phyloP scores from a whole-genome alignment of 225 moss, liverwort and hornwort genomes.

The Marchantia paleacea region DNA sequence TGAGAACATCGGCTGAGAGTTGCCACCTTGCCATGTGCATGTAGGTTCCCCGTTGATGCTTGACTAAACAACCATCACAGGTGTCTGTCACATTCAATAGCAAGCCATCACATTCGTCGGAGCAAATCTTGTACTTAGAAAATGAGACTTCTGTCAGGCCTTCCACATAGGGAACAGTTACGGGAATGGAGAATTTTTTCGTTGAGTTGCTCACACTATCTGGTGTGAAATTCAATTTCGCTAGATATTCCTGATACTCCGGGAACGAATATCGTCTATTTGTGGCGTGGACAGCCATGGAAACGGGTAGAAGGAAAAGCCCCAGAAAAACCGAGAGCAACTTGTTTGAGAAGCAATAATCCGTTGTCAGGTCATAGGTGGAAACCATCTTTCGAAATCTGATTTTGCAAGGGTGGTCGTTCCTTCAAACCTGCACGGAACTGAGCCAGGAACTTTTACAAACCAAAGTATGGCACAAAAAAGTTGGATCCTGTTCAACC shows the following conservation, averaged over 20 bases:
- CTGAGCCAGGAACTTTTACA: background rate
- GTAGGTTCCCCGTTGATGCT: conserved; percentile 32
- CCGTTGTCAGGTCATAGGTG: background rate
- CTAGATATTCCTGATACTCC: conserved; percentile 7
- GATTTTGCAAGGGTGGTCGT: background rate
- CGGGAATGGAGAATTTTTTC: background rate
- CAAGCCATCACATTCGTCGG: conserved; percentile 28
- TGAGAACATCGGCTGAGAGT: conserved; percentile 78
- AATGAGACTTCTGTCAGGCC: conserved; percentile 36
- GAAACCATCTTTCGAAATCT: background rate
- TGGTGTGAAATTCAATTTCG: background rate
- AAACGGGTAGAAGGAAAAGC: background rate
- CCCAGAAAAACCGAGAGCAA: background rate
- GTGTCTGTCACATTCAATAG: conserved; percentile 23
- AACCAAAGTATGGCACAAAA: background rate
- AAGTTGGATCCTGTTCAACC: background rate
- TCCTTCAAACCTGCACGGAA: background rate
- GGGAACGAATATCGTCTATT: conserved; percentile 38
- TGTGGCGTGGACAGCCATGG: background rate
- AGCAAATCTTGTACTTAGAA: conserved; percentile 33
- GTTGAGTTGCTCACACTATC: background rate
- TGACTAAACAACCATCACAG: conserved; percentile 27
- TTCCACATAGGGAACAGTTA: conserved; percentile 17
- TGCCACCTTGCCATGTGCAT: conserved; percentile 72
- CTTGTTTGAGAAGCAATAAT: background rate